Evolutionary conservation across 805 yeast species (phyloP), one percentile per base, ranked within the genome.

Genomic region (Metschnikowia continentalis): DNA sequence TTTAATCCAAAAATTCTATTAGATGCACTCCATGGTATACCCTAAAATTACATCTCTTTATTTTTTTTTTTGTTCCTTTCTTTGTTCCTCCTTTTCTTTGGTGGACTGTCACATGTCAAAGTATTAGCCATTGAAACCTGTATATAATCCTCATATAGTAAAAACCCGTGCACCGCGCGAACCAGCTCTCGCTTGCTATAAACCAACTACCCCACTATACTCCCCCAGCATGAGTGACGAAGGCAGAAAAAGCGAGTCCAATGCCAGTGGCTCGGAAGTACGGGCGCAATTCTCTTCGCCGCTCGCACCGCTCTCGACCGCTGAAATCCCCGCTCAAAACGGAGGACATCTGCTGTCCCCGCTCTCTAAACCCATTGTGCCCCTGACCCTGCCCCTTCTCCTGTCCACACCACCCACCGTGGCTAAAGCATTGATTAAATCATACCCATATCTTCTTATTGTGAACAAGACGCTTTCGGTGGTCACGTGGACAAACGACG

Each of bases 321-420:
- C 6, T n/a, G 40, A 19, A 36, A 40, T 20, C 23, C 42, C 48
- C 33, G 42, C 38, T 32, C 43, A 32, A 42, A 42, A 6, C 42
- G 37, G 32, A n/a, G 37, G 30, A n/a, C 19, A 19, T 8, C 35
- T 44, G 15, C 35, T 42, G 15, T 2, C 42, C 35, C 17, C 42
- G 22, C 35, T 7, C 30, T 14, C 35, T 6, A 42, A 53, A 33
- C 52, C 39, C n/a, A 36, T 66, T 4, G 62, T 62, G 54, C 75
- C 81, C 47, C 72, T 79, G 53, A 79, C 94, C 1, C 87, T 96
- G 2, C 96, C 97, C 1, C 76, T 94, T 56, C 77, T 90, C 36
- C 82, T 90, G 1, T 82, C 90, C 1, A 94, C 99, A 0, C 98
- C 98, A 2, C 94, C 97, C 2, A 81, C 90, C 0, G 89, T 92